These are phyloP conservation scores for Rheum nobile DNA, from an alignment of 148 eudicot species.

Conservation along the genomic window DNA sequence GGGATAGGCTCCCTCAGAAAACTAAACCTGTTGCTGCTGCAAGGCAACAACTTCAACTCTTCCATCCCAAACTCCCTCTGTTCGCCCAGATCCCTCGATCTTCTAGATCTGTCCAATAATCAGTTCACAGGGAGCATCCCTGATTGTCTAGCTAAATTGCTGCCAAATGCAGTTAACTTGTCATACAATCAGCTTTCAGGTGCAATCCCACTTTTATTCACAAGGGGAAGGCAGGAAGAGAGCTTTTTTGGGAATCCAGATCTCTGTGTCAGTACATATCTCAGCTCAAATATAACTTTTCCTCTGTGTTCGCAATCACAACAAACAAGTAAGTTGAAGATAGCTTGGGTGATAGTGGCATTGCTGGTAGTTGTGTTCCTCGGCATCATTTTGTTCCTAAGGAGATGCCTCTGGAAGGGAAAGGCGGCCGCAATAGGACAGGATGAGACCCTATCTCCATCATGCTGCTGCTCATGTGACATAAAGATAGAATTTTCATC, in stretches of 20 bases:
- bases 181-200: constrained; percentile 66
- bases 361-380: constrained; percentile 45
- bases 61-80: constrained; percentile 63
- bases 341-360: constrained; percentile 46
- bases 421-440: constrained; percentile 26
- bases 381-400: constrained; percentile 38
- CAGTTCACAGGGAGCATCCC: constrained; percentile 59
- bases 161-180: constrained; percentile 64
- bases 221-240: constrained; percentile 51
- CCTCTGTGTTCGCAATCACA: constrained; percentile 44
- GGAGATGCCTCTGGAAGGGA: constrained; percentile 47
- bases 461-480: constrained; percentile 63
- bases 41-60: constrained; percentile 56
- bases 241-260: constrained; percentile 66
- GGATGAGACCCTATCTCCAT: constrained; percentile 51
- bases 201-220: constrained; percentile 51
- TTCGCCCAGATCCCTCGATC: constrained; percentile 46
- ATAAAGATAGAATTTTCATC: constrained; percentile 78
- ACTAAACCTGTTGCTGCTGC: constrained; percentile 51
- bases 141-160: constrained; percentile 34
- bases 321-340: constrained; percentile 27
- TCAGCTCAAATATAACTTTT: constrained; percentile 34
- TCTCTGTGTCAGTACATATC: constrained; percentile 43
- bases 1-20: constrained; percentile 49
- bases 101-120: constrained; percentile 71